Conservation (phyloP, 2,329 filamentous ascomycete species). For the Emericellopsis cladophorae region DNA sequence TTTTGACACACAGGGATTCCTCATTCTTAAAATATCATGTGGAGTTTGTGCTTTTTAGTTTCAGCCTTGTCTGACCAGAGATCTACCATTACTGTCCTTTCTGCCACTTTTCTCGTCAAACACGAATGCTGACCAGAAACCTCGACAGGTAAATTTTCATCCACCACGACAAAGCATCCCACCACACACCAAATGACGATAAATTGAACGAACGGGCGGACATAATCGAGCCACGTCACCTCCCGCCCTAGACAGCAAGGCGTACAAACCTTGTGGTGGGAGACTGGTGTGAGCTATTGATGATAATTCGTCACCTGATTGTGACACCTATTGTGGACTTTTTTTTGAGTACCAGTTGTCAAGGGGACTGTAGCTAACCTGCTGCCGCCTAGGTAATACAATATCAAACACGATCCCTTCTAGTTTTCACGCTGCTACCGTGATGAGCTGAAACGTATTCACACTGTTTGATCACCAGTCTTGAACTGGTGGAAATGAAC, state of each 20-base stretch:
- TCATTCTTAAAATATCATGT: constrained; percentile 56
- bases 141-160: constrained; percentile 26
- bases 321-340: constrained; percentile 17
- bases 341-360: constrained; percentile 1
- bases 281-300: constrained; percentile 41
- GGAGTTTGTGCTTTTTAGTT: constrained; percentile 47
- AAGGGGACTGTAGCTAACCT: constrained; percentile 16
- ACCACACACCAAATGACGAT: constrained; percentile 38
- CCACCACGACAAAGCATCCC: constrained; percentile 1
- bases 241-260: constrained; percentile 36
- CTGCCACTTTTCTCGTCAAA: constrained; percentile 9
- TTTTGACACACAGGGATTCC: constrained; percentile 53
- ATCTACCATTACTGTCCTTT: constrained; percentile 6
- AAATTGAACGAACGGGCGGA: constrained; percentile 59
- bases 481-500: constrained; percentile 37
- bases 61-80: constrained; percentile 56
- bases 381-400: constrained; percentile 19
- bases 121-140: constrained; percentile 22
- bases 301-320: constrained; percentile 56
- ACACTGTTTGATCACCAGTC: constrained; percentile 43
- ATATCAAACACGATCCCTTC: constrained; percentile 7
- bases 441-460: constrained; percentile 44
- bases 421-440: constrained; percentile 9
- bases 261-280: constrained; percentile 50
- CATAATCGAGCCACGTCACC: constrained; percentile 44